Evolutionary conservation across 1,284 basidiomycete genomes (phyloP), one percentile per base, ranked within the genome.

Genomic region (Amylostereum chailletii): DNA sequence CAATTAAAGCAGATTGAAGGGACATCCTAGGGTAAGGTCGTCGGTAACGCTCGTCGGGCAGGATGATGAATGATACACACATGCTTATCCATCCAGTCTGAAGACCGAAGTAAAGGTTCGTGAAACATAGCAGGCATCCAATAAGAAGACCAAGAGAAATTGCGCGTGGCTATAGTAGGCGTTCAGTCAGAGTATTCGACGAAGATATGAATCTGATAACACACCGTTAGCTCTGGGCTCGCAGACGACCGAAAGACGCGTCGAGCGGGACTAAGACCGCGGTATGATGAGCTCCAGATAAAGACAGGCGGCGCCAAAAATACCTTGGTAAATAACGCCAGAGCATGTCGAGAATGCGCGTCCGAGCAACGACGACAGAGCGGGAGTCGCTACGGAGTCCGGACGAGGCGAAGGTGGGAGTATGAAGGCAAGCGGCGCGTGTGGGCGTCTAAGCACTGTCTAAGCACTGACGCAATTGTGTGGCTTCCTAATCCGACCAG

Each of bases 1-100:
- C 94, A 34, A 98, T 85, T 31, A 98, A 74, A 19, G 91, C 88
- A 1, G 90, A 91, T 62, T 98, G 94, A 5, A 96, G 77, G 2
- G 92, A 94, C 94, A 96, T 97, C 93, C 90, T 93, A 54, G 30
- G 34, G 8, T n/a, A 19, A 19, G 2, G 29, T 39, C 42, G 29
- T 9, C 37, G 30, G 7, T 19, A n/a, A n/a, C 19, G 3, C 27
- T 30, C n/a, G 3, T 19, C 47, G 33, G 4, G 39, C n/a, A 47
- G 34, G 1, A 43, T 5, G 10, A 38, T 40, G 11, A 31, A 45
- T 30, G 45, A n/a, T 29, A 61, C 71, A 53, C 55, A 80, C 80
- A 84, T 84, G 66, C 77, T 79, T 47, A 86, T 83, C 81, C 83
- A 87, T 55, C 86, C 85, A 0, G 85, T 85, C 63, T 88, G 85